These are phyloP conservation scores for Isoetes engelmannii DNA, from an alignment of 83 land plant species.

Conservation along the genomic window DNA sequence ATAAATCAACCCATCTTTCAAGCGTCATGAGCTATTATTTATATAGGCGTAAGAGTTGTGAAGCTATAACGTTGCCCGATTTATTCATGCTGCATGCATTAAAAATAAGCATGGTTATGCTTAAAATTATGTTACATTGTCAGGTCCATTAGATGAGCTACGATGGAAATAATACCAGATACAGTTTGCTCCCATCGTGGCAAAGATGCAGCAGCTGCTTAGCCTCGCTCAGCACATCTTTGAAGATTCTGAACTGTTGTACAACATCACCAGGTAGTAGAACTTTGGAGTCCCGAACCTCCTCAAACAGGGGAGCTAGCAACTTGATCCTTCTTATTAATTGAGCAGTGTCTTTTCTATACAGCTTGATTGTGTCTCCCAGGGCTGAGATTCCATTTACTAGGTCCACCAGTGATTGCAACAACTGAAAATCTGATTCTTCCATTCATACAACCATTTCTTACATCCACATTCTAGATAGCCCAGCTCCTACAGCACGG, in stretches of 20 bases:
- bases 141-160: no score
- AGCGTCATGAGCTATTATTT: no score
- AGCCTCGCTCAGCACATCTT: constrained; percentile 25
- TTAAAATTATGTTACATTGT: no score
- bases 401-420: not conserved
- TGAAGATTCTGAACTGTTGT: constrained; percentile 11
- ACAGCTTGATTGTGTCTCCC: constrained; percentile 18
- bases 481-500: no score
- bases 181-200: constrained; percentile 69
- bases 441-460: not conserved
- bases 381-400: constrained; percentile 26
- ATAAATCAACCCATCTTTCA: no score
- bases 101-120: no score
- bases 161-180: constrained; percentile 43
- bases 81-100: no score
- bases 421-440: not conserved
- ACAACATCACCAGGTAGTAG: constrained; percentile 6
- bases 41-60: no score
- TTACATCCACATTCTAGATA: no score
- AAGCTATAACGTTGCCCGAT: no score
- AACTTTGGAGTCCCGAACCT: constrained; percentile 20
- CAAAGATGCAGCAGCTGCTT: constrained; percentile 55
- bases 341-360: constrained; percentile 21
- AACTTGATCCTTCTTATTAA: constrained; percentile 30
- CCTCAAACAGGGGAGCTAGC: constrained; percentile 32